phyloP scores from a whole-genome alignment of 2,329 filamentous ascomycete species.

The Westerdykella sp. region DNA sequence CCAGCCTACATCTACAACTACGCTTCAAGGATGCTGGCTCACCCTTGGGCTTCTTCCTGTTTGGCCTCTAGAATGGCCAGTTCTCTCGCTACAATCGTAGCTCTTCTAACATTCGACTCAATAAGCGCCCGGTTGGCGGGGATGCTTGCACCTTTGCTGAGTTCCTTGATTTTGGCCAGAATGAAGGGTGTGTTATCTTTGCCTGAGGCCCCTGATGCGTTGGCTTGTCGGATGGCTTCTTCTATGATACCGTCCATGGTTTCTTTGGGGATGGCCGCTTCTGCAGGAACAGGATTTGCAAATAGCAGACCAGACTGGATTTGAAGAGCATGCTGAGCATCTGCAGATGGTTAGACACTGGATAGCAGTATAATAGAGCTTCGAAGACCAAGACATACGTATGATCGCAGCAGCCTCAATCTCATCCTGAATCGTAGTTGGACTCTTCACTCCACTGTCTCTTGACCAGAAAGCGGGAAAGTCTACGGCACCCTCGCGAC shows the following conservation, averaged over 20 bases:
- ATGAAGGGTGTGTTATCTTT: slow-evolving; percentile 81
- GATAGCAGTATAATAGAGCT: not conserved
- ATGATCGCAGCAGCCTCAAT: slow-evolving; percentile 85
- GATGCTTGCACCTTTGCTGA: slow-evolving; percentile 66
- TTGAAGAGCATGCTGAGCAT: slow-evolving; percentile 65
- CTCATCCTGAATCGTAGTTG: slow-evolving; percentile 66
- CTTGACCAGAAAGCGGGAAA: slow-evolving; percentile 92
- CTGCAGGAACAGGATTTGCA: slow-evolving; percentile 76
- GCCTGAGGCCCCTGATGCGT: slow-evolving; percentile 51
- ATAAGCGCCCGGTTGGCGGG: slow-evolving; percentile 67
- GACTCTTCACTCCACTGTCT: slow-evolving; percentile 77
- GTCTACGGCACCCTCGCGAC: slow-evolving; percentile 63
- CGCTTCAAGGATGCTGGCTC: slow-evolving; percentile 31
- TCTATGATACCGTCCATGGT: slow-evolving; percentile 38
- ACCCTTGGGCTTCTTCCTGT: slow-evolving; percentile 30
- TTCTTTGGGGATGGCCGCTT: slow-evolving; percentile 61
- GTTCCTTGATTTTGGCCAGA: slow-evolving; percentile 68
- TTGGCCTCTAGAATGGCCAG: slow-evolving; percentile 49
- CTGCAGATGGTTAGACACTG: slow-evolving; percentile 25
- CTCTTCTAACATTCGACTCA: slow-evolving; percentile 59
- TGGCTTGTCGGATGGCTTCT: slow-evolving; percentile 35
- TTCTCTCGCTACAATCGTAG: slow-evolving; percentile 59
- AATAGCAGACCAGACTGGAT: slow-evolving; percentile 78
- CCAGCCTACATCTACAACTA: slow-evolving; percentile 18
- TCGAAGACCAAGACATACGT: slow-evolving; percentile 41